These are phyloP conservation scores for Malassezia restricta DNA, from an alignment of 1,284 basidiomycete genomes.

Conservation along the genomic window DNA sequence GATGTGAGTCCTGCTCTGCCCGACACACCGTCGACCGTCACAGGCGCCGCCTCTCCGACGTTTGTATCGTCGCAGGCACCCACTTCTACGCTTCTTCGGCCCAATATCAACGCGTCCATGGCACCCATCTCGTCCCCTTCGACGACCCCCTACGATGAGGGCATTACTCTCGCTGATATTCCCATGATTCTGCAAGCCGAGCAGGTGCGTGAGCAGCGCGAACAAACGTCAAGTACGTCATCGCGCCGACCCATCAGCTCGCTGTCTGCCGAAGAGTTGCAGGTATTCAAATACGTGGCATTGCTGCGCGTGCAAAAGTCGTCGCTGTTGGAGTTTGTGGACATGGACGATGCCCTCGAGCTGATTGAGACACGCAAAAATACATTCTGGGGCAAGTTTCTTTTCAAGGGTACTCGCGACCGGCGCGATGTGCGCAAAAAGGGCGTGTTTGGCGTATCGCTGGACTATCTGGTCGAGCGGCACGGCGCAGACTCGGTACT, in stretches of 20 bases:
- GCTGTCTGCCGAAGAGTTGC: conserved; percentile 68
- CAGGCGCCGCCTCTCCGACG: not conserved
- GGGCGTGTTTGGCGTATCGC: conserved; percentile 76
- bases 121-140: conserved; percentile 8
- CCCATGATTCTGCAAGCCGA: conserved; percentile 83
- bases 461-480: conserved; percentile 86
- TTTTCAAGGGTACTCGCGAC: conserved; percentile 72
- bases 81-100: conserved; percentile 54
- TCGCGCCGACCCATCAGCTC: conserved; percentile 56
- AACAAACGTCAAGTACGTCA: not conserved
- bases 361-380: conserved; percentile 83
- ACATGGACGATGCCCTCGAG: conserved; percentile 84
- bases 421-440: conserved; percentile 55
- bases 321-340: conserved; percentile 58
- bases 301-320: conserved; percentile 64
- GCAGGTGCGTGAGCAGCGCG: conserved; percentile 64
- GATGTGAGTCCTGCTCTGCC: conserved; percentile 12
- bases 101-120: conserved; percentile 69
- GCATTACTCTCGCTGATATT: conserved; percentile 89
- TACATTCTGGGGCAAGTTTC: conserved; percentile 79
- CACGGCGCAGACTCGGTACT: conserved; percentile 86
- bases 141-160: conserved; percentile 55
- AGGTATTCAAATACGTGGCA: conserved; percentile 84
- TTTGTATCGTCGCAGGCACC: not conserved
- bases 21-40: not conserved